Conservation (phyloP, 345 rosid genomes). For the Psidium guajava region DNA sequence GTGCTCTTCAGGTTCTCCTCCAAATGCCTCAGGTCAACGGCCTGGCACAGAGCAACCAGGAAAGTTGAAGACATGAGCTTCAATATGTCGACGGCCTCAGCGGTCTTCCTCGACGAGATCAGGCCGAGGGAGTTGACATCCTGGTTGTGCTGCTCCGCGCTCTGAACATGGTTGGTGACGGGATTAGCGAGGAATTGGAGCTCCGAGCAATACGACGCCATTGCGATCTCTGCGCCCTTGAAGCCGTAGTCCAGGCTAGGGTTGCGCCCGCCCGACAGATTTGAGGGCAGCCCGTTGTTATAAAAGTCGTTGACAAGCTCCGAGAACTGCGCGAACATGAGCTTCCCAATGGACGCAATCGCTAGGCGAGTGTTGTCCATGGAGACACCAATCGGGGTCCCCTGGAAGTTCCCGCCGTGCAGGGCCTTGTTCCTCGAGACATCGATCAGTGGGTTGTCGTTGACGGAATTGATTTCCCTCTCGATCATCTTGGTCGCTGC, state of each 20-base stretch:
- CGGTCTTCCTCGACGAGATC: conserved; percentile 17
- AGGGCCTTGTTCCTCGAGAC: conserved; percentile 16
- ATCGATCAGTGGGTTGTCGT: conserved; percentile 10
- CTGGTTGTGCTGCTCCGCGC: conserved; percentile 26
- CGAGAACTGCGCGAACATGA: conserved; percentile 14
- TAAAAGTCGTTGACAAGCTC: conserved; percentile 26
- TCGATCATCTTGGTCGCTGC: conserved; percentile 15
- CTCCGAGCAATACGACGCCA: conserved; percentile 26
- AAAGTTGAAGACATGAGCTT: conserved; percentile 21
- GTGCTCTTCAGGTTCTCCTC: conserved; percentile 14
- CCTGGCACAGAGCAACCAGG: conserved; percentile 17
- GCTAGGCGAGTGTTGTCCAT: conserved; percentile 22
- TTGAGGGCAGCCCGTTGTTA: conserved; percentile 25
- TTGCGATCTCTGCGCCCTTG: conserved; percentile 25
- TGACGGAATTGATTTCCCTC: conserved; percentile 21
- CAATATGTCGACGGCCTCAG: conserved; percentile 11
- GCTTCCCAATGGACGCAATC: conserved; percentile 11
- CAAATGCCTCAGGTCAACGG: conserved; percentile 15
- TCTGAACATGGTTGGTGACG: conserved; percentile 22
- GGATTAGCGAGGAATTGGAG: conserved; percentile 22
- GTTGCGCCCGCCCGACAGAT: conserved; percentile 16
- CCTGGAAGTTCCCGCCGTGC: conserved; percentile 28
- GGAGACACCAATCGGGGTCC: conserved; percentile 23
- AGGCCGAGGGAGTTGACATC: conserved; percentile 21
- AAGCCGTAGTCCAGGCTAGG: conserved; percentile 26